phyloP scores from a whole-genome alignment of 2,329 filamentous ascomycete species.

The Calonectria pseudoreteaudii region DNA sequence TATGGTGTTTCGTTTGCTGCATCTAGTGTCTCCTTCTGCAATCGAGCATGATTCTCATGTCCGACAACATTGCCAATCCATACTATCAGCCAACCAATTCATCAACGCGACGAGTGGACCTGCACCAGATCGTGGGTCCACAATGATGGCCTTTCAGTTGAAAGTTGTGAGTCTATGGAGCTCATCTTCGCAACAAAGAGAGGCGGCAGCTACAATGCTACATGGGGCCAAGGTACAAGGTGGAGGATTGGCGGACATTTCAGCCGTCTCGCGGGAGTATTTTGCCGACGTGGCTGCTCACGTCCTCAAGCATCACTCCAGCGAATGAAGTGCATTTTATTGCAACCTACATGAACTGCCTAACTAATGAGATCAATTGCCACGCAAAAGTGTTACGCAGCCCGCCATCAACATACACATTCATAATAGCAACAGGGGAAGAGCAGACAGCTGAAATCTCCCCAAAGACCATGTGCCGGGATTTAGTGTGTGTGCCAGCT shows the following conservation, averaged over 20 bases:
- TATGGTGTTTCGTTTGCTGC: background rate
- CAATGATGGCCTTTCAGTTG: slow-evolving; percentile 22
- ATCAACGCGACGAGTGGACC: slow-evolving; percentile 14
- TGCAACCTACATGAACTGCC: no score
- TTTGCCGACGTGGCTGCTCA: slow-evolving; percentile 34
- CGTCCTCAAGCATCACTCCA: slow-evolving; percentile 22
- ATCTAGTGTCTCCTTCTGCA: slow-evolving; percentile 5
- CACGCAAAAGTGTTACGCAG: background rate
- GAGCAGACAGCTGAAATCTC: background rate
- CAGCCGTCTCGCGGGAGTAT: slow-evolving; percentile 26
- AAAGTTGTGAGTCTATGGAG: slow-evolving; percentile 31
- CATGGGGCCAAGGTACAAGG: slow-evolving; percentile 20
- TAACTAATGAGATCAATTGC: background rate
- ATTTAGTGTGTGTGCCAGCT: background rate
- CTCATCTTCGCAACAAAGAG: slow-evolving; percentile 24
- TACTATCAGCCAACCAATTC: slow-evolving; percentile 18
- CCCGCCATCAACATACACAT: background rate
- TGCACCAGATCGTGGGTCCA: slow-evolving; percentile 21
- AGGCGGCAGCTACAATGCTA: slow-evolving; percentile 11
- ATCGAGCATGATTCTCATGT: background rate
- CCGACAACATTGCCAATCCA: slow-evolving; percentile 15
- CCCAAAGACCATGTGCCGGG: background rate
- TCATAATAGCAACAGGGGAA: background rate
- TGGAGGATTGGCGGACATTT: slow-evolving; percentile 31
- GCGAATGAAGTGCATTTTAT: background rate